phyloP scores from a whole-genome alignment of 1,284 basidiomycete species.

The Apiotrichum montevideense region DNA sequence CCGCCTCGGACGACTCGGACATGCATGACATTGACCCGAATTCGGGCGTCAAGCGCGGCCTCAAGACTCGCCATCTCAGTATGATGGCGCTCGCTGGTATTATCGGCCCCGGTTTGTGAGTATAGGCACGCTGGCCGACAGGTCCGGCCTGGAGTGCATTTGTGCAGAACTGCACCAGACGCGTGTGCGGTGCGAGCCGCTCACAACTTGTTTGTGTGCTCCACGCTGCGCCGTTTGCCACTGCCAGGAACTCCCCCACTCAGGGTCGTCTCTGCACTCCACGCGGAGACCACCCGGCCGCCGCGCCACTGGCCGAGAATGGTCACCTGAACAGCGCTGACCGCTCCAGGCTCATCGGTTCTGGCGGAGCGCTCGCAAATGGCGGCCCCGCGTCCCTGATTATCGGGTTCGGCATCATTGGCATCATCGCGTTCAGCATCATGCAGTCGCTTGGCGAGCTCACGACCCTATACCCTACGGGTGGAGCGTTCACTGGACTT shows the following conservation, averaged over 20 bases:
- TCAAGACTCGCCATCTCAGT: slow-evolving; percentile 26
- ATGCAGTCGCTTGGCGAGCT: slow-evolving; percentile 28
- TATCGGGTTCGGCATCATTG: slow-evolving; percentile 23
- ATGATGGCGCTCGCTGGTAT: slow-evolving; percentile 34
- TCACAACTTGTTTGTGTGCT: too few species aligned
- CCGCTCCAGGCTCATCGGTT: slow-evolving; percentile 13
- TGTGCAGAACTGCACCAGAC: too few species aligned
- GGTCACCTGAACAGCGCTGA: too few species aligned
- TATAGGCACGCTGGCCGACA: background rate
- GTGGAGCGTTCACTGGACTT: slow-evolving; percentile 20
- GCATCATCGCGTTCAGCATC: slow-evolving; percentile 18
- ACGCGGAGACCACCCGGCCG: too few species aligned
- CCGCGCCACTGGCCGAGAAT: too few species aligned
- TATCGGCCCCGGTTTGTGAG: slow-evolving; percentile 15
- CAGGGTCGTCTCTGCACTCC: too few species aligned
- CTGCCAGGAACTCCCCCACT: too few species aligned
- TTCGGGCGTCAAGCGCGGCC: slow-evolving; percentile 20
- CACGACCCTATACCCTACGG: slow-evolving; percentile 21
- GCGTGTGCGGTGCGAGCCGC: too few species aligned
- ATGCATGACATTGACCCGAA: slow-evolving; percentile 10
- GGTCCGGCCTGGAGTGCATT: too few species aligned
- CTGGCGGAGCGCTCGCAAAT: slow-evolving; percentile 18
- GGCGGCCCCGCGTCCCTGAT: slow-evolving; percentile 22
- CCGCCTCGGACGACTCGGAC: background rate
- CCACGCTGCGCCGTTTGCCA: too few species aligned